Evolutionary conservation across 306 rosid genomes (phyloP), one percentile per base, ranked within the genome.

Genomic region (Benincasa hispida): DNA sequence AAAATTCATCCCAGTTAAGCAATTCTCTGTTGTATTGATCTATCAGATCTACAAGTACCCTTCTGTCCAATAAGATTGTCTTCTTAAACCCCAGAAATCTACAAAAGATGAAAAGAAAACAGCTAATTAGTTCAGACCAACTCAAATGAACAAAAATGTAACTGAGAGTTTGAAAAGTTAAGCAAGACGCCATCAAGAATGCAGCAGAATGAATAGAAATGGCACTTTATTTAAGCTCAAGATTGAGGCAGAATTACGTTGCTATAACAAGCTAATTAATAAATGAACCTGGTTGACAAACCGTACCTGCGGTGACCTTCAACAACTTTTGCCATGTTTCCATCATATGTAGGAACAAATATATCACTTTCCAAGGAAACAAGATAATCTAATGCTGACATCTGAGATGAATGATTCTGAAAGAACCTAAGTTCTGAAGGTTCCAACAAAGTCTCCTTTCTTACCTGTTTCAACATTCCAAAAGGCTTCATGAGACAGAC

Each of bases 261-360:
- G 60, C 12, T 21, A 21, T 3, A 55, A 62, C 70, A 18, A 68
- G 22, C 5, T 42, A 25, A 27, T 70, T 70, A 25, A 25, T 25
- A 45, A 47, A 70, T 13, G 37, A 75, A 56, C 6, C 35, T 15
- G 25, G 69, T 66, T 39, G 13, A 27, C 13, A 76, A 55, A 63
- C 5, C 48, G 81, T 90, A 94, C 99, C 99, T 90, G 85, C 99
- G 99, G 77, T 94, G 97, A 78, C 99, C 99, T 83, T 90, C 99
- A 62, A 94, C 99, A 13, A 94, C 99, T 86, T 92, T 94, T 76
- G 99, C 99, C 99, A 94, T 94, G 85, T 94, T 94, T 83, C 99
- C 99, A 48, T 94, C 99, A 81, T 90, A 94, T 0, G 99, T 94
- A 75, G 99, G 99, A 81, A 94, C 92, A 80, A 94, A 94, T 61